Evolutionary conservation across 257 asterid genomes (phyloP), one percentile per base, ranked within the genome.

Genomic region (Solanum stenotomum): DNA sequence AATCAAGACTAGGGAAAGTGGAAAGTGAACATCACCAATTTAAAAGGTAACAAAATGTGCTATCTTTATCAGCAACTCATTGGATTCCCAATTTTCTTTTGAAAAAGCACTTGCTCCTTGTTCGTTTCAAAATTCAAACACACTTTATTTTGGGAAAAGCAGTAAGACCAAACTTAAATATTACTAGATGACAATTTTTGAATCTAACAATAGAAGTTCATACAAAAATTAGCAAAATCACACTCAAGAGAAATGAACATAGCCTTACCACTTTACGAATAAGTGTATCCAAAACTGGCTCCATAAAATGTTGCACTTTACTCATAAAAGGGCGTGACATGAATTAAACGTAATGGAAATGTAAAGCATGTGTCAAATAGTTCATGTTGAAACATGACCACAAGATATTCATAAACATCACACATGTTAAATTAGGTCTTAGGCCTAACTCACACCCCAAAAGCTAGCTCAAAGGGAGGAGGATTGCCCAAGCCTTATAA

Each of bases 221-320:
- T 79, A 79, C 10, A 4, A 46, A 44, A 79, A 74, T 74, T 74
- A 81, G 85, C 11, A 81, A 81, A 9, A 8, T 9, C 63, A 16
- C 29, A 29, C 8, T 81, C 35, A 46, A 46, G 23, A 4, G 38
- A 29, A 79, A 79, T 79, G 12, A 23, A 46, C 18, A 37, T 23
- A 72, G 14, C 61, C 98, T 94, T 95, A 96, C 99, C 89, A 95
- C 95, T 95, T 91, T 92, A 68, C 99, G 97, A 90, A 96, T 92
- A 89, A 95, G 87, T 63, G 99, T 98, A 95, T 96, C 98, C 93
- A 96, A 88, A 90, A 93, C 96, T 2, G 98, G 96, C 93, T 92
- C 98, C 91, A 95, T 91, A 65, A 93, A 90, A 63, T 87, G 90
- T 87, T 96, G 98, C 89, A 95, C 89, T 91, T 89, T 94, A 87